Evolutionary conservation across 176 grass and related monocot genomes (phyloP), one percentile per base, ranked within the genome.

Genomic region (Triticum timopheevii): DNA sequence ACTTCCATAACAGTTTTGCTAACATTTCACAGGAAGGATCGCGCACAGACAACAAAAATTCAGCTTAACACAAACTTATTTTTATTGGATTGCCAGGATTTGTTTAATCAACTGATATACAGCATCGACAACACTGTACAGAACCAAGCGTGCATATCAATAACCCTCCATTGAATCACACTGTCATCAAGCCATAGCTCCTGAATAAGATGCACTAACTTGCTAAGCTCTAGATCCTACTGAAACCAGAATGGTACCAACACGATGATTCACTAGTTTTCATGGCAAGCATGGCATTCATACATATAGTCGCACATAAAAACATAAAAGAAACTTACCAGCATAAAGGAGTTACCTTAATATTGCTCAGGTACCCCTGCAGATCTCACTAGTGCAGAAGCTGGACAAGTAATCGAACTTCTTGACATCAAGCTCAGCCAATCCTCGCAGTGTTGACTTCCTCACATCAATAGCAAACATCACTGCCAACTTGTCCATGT

Each of bases 21-120:
- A 83, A 83, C 81, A 61, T 73, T 83, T 83, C 68, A 73, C 4
- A 39, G 80, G 69, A 73, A 73, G 70, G 38, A 8, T 73, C 70
- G n/a, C n/a, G 70, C 38, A 45, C n/a, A 73, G 44, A 44, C 39
- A 73, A 45, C 39, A 25, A 73, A 73, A 73, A 45, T 13, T 44
- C 70, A 63, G 24, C 54, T 84, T 62, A 45, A 62, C 71, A 47
- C 39, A 74, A 71, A 71, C 36, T 74, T 84, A 84, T 22, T 84
- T 82, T 31, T 74, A 84, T 62, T 84, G 82, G 82, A 84, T 84
- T 47, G 54, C 35, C 24, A 63, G 52, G 69, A 63, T 63, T 74
- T 84, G 39, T 83, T 83, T 84, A 84, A 75, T 28, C 82, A 84
- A 23, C 25, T 84, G 70, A 84, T 65, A 76, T 70, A 70, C 33